A percentile compares a stretch with the other conserved stretches of the same genome.
Conservation (phyloP, 805 yeast genomes). For the Babjeviella inositovora region DNA sequence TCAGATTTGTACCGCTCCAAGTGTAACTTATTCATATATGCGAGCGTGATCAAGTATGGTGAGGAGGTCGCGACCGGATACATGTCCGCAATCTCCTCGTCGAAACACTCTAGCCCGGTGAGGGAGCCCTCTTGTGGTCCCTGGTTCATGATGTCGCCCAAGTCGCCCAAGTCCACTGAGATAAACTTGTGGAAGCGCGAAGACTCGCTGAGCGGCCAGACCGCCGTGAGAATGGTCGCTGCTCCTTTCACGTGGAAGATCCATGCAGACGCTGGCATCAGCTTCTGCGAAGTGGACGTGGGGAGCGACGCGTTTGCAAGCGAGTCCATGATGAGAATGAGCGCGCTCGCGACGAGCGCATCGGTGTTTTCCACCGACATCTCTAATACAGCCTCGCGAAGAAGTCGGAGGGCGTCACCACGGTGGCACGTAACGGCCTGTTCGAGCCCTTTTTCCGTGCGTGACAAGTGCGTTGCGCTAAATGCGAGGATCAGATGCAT, state of each 20-base stretch:
- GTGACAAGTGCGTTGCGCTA: slow-evolving; percentile 79
- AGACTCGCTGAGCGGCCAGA: slow-evolving; percentile 74
- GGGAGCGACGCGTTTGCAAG: slow-evolving; percentile 77
- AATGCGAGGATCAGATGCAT: slow-evolving; percentile 89
- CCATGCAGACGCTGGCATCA: slow-evolving; percentile 91
- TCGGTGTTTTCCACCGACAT: slow-evolving; percentile 80
- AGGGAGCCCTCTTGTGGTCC: slow-evolving; percentile 16
- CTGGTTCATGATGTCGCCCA: slow-evolving; percentile 52
- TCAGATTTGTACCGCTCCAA: slow-evolving; percentile 74
- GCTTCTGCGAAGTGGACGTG: slow-evolving; percentile 27
- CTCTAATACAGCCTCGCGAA: slow-evolving; percentile 75
- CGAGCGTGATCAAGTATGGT: slow-evolving; percentile 77
- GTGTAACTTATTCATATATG: slow-evolving; percentile 71
- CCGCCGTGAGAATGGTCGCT: slow-evolving; percentile 87
- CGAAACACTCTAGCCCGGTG: slow-evolving; percentile 67
- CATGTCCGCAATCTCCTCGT: slow-evolving; percentile 67
- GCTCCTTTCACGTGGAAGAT: slow-evolving; percentile 95
- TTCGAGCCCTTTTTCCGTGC: slow-evolving; percentile 62
- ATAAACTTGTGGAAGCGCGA: slow-evolving; percentile 55
- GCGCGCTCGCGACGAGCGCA: slow-evolving; percentile 84
- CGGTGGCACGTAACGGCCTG: slow-evolving; percentile 76
- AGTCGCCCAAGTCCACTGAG: slow-evolving; percentile 79
- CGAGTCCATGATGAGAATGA: slow-evolving; percentile 83
- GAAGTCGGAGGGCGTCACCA: slow-evolving; percentile 67
- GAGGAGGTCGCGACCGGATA: slow-evolving; percentile 76